Base-by-base conservation (phyloP, 306 rosid genomes). In the Prosopis cineraria region DNA sequence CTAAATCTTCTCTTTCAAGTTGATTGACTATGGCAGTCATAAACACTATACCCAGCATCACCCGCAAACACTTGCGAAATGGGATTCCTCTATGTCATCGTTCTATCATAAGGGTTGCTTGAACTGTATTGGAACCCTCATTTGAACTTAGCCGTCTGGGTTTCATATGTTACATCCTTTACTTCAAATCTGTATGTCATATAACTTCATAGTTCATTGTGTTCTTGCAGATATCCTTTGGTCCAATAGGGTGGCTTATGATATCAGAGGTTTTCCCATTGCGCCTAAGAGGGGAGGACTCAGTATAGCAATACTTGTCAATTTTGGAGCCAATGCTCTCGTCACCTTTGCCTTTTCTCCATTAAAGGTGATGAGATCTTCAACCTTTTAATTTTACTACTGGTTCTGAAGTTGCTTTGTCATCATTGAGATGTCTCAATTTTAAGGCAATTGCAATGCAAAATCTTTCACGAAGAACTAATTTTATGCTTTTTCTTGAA, bases 221-320 rank as follows among this genome's bases (percentile, higher is more conserved):
- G 45, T 44, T 66, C 79, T 77, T 85, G 84, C 96, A 95, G 99
- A 30, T 95, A 67, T 95, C 99, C 43, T 95, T 93, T 81, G 99
- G 99, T 79, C 99, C 99, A 70, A 95, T 95, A 73, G 97, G 99
- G 41, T 95, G 99, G 99, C 89, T 95, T 60, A 89, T 95, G 98
- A 91, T 95, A 81, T 90, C 99, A 20, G 99, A 95, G 88, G 55
- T 95, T 41, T 95, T 95, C 72, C 99, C 99, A 7, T 83, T 95
- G 81, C 89, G 99, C 24, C 43, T 86, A 31, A 86, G 99, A 87
- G 98, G 99, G 20, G 90, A 64, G 99, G 99, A 78, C 94, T 95
- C 27, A 85, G 99, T 75, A 71, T 95, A 79, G 97, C 99, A 19
- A 95, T 95, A 76, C 98, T 95, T 10, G 88, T 95, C 56, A 95